phyloP scores from a whole-genome alignment of 1,284 basidiomycete species.

The Chalciporus sp. region DNA sequence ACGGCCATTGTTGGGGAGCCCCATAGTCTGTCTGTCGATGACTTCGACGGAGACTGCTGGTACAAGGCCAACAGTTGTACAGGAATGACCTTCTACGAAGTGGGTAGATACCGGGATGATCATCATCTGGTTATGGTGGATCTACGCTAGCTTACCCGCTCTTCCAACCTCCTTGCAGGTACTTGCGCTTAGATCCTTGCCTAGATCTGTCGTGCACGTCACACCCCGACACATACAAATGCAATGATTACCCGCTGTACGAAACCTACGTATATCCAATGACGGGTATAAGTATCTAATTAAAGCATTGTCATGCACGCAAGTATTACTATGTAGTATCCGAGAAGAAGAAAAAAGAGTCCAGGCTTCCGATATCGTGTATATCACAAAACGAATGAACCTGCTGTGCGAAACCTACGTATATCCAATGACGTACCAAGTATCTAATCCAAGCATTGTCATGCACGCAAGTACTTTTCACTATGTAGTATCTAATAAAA shows the following conservation, averaged over 20 bases:
- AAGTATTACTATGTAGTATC: background rate
- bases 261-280: background rate
- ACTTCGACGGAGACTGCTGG: slow-evolving; percentile 20
- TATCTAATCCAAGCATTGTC: background rate
- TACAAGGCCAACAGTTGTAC: no score
- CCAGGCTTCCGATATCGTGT: background rate
- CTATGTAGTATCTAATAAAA: background rate
- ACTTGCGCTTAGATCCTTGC: no score
- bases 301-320: background rate
- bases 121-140: no score
- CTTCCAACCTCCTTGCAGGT: no score
- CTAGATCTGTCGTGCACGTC: no score
- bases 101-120: background rate
- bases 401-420: background rate
- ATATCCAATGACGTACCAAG: background rate
- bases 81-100: slow-evolving; percentile 13
- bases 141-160: background rate
- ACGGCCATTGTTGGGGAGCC: slow-evolving; percentile 8
- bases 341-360: background rate
- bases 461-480: background rate
- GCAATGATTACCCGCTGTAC: no score
- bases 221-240: no score
- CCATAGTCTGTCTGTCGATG: background rate
- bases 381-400: slow-evolving; percentile 19
- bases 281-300: background rate